Percentiles rank a stretch among this genome's conserved stretches.
These are phyloP conservation scores for Coccomyxa sp. DNA, from an alignment of 139 green algal genomes.

Conservation along the genomic window DNA sequence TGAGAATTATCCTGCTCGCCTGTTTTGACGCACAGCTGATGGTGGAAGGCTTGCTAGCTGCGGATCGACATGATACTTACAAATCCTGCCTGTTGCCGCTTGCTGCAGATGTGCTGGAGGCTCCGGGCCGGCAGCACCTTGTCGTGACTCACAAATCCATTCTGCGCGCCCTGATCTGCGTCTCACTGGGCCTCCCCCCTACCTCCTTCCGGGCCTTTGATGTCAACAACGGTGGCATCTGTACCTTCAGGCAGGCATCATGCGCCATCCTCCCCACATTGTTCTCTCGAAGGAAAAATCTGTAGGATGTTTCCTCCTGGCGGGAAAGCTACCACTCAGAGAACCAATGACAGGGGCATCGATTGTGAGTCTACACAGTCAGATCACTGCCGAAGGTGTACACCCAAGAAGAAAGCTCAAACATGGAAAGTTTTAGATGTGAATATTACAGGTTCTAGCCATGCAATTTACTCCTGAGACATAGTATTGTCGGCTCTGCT, in stretches of 20 bases:
- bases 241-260: slow-evolving; percentile 34
- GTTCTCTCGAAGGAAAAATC: background rate
- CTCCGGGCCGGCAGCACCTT: slow-evolving; percentile 37
- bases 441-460: background rate
- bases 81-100: background rate
- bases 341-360: too few relatives aligned
- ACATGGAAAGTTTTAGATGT: background rate
- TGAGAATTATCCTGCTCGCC: background rate
- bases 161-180: slow-evolving; percentile 60
- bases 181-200: slow-evolving; percentile 42
- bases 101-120: slow-evolving; percentile 26
- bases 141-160: slow-evolving; percentile 72
- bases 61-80: background rate
- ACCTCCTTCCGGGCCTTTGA: slow-evolving; percentile 58
- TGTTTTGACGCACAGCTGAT: background rate
- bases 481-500: background rate
- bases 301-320: background rate
- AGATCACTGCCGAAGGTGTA: too few relatives aligned
- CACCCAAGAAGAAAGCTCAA: too few relatives aligned
- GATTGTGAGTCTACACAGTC: too few relatives aligned
- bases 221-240: slow-evolving; percentile 63
- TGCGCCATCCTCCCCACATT: background rate
- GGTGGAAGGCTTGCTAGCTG: background rate
- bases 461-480: background rate
- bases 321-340: too few relatives aligned